A percentile compares a stretch with the other conserved stretches of the same genome.
phyloP scores from a whole-genome alignment of 2,329 filamentous ascomycete genomes.

The Penicillium rolfsii region DNA sequence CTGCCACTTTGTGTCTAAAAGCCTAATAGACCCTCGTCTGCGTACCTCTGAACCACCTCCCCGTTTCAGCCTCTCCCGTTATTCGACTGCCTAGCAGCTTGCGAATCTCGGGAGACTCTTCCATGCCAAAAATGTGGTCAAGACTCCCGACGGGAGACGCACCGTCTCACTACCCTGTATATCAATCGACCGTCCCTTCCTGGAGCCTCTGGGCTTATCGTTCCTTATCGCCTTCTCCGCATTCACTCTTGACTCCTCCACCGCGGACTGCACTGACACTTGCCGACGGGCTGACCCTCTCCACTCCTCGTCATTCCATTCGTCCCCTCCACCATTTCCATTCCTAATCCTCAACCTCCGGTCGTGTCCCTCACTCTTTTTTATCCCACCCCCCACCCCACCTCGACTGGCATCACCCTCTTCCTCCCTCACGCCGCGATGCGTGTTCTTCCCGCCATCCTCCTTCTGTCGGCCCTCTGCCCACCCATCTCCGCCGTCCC shows the following conservation, averaged over 20 bases:
- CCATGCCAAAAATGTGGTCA: not conserved
- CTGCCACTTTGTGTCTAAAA: not conserved
- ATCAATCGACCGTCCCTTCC: not conserved
- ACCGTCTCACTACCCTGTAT: not conserved
- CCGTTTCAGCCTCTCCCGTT: not conserved
- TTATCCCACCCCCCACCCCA: not conserved
- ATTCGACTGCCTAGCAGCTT: not conserved
- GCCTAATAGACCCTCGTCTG: not conserved
- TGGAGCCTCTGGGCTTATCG: not conserved
- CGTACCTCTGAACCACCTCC: not conserved
- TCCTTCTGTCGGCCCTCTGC: slow-evolving; percentile 25
- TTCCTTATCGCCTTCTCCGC: not conserved
- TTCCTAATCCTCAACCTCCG: not conserved
- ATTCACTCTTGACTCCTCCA: not conserved
- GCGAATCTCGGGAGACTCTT: not conserved
- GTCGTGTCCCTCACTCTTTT: not conserved
- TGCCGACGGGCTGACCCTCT: not conserved
- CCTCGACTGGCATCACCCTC: slow-evolving; percentile 1
- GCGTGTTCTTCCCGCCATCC: slow-evolving; percentile 24
- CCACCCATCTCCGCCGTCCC: slow-evolving; percentile 37
- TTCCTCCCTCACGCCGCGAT: slow-evolving; percentile 18
- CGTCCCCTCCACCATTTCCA: not conserved
- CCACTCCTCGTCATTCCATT: not conserved
- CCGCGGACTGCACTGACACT: not conserved
- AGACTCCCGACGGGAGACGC: not conserved